These are phyloP conservation scores for Wickerhamiella occidentalis DNA, from an alignment of 805 yeast species.

Conservation along the genomic window DNA sequence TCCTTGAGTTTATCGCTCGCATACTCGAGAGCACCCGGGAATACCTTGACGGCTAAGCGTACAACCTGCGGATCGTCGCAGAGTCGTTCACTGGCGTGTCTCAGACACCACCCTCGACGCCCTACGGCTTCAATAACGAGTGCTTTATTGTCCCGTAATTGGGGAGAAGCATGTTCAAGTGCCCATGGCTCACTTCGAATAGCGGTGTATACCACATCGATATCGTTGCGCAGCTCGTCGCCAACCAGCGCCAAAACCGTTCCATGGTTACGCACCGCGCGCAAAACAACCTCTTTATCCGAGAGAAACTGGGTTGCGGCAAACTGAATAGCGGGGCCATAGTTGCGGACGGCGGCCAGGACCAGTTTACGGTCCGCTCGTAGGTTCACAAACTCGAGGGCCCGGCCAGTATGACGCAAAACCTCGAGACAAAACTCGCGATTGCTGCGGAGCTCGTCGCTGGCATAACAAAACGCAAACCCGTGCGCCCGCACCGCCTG, in stretches of 20 bases:
- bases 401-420: constrained; percentile 10
- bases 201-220: constrained; percentile 9
- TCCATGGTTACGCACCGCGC: constrained; percentile 8
- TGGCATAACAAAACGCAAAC: constrained; percentile 7
- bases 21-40: constrained; percentile 9
- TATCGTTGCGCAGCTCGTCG: background rate
- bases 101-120: constrained; percentile 7
- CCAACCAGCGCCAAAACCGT: constrained; percentile 1
- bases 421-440: constrained; percentile 7
- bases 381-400: constrained; percentile 7
- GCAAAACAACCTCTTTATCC: constrained; percentile 8
- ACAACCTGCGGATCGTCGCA: constrained; percentile 2
- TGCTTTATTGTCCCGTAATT: constrained; percentile 6
- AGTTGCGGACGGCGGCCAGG: constrained; percentile 9
- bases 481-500: constrained; percentile 7
- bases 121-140: constrained; percentile 8
- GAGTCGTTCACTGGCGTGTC: constrained; percentile 3
- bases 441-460: background rate
- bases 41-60: constrained; percentile 1
- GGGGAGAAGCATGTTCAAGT: constrained; percentile 7
- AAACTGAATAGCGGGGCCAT: constrained; percentile 7
- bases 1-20: constrained; percentile 5
- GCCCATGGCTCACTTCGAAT: constrained; percentile 9
- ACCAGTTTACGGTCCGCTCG: constrained; percentile 9
- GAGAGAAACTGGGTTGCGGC: background rate